Evolutionary conservation across 2,329 filamentous ascomycete genomes (phyloP).

Genomic region (Trichoderma oligosporum): DNA sequence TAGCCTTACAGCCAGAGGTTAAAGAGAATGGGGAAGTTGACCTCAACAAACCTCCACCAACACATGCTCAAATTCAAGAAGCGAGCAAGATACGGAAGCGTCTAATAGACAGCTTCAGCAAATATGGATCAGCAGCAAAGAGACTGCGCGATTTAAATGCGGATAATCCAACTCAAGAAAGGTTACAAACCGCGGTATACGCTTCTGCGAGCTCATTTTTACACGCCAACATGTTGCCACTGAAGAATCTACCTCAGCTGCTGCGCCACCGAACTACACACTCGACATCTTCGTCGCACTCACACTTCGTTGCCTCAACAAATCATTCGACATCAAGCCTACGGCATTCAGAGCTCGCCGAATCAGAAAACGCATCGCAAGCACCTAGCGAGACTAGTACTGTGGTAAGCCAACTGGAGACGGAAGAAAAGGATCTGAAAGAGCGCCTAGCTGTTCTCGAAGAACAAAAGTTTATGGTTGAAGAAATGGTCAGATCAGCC

Average conservation of each 20-base stretch:
- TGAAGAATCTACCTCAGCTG: slow-evolving; percentile 70
- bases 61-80: slow-evolving; percentile 69
- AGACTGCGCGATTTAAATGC: slow-evolving; percentile 76
- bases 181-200: slow-evolving; percentile 77
- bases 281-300: slow-evolving; percentile 28
- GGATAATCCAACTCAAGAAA: slow-evolving; percentile 65
- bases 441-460: slow-evolving; percentile 81
- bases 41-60: slow-evolving; percentile 43
- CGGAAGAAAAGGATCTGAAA: slow-evolving; percentile 76
- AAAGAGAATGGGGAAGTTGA: slow-evolving; percentile 38
- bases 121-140: slow-evolving; percentile 79
- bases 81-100: slow-evolving; percentile 86
- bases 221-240: slow-evolving; percentile 84
- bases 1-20: slow-evolving; percentile 60
- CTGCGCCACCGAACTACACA: slow-evolving; percentile 45
- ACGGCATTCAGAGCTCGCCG: slow-evolving; percentile 46
- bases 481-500: slow-evolving; percentile 76
- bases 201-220: slow-evolving; percentile 78
- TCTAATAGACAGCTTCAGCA: slow-evolving; percentile 81
- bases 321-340: slow-evolving; percentile 37
- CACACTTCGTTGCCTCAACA: slow-evolving; percentile 34
- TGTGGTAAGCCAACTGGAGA: slow-evolving; percentile 60
- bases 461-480: slow-evolving; percentile 86
- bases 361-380: slow-evolving; percentile 44
- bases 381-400: slow-evolving; percentile 50